Evolutionary conservation across 1,284 basidiomycete genomes (phyloP).

Genomic region (Marasmius oreades): DNA sequence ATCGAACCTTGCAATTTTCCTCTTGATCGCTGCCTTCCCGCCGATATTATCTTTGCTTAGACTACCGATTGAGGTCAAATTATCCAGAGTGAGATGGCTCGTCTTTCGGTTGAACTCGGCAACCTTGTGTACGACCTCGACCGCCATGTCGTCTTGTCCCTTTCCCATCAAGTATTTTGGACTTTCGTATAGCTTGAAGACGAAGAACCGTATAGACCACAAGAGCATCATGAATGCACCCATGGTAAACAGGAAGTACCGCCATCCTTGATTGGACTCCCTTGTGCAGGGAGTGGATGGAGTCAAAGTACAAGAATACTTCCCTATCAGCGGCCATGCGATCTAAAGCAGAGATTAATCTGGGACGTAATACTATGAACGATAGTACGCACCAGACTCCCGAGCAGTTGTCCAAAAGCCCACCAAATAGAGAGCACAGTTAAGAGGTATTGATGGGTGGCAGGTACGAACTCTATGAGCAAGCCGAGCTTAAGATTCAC

Average conservation of each 20-base stretch:
- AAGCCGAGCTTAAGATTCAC: background rate
- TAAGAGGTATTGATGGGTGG: constrained; percentile 64
- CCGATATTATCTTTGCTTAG: constrained; percentile 14
- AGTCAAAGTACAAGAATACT: constrained; percentile 38
- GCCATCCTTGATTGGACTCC: constrained; percentile 64
- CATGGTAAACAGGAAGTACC: constrained; percentile 67
- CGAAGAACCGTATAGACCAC: constrained; percentile 68
- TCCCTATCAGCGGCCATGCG: constrained; percentile 47
- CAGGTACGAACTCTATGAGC: constrained; percentile 60
- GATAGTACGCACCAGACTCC: constrained; percentile 37
- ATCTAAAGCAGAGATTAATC: constrained; percentile 26
- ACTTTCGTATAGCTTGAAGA: constrained; percentile 73
- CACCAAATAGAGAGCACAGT: constrained; percentile 72
- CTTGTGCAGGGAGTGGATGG: constrained; percentile 30
- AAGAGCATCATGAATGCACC: constrained; percentile 64
- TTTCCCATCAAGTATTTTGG: constrained; percentile 77
- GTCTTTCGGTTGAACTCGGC: constrained; percentile 64
- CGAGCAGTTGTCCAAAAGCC: constrained; percentile 63
- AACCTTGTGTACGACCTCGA: constrained; percentile 66
- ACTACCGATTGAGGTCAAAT: constrained; percentile 28
- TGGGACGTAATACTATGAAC: background rate
- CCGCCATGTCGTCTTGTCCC: constrained; percentile 67
- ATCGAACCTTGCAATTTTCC: constrained; percentile 41
- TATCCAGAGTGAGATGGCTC: constrained; percentile 43
- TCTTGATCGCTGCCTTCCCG: constrained; percentile 34